Base-by-base conservation (phyloP, 352 stramenopile genomes). In the Globisporangium polare region DNA sequence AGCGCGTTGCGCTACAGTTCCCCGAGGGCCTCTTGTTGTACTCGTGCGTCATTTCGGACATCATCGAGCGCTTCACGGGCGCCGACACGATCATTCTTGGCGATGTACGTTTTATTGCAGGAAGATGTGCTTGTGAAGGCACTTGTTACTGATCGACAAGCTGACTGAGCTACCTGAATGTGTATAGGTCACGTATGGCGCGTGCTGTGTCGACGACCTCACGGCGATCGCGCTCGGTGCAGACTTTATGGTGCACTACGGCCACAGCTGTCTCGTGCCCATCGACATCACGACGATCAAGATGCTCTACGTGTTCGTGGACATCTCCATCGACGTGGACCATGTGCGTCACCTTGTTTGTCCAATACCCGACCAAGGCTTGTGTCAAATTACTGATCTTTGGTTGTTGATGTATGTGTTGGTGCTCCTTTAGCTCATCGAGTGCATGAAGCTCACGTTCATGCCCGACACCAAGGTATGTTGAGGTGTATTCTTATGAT, bases 161-260 rank as follows among this genome's bases (percentile, higher is more conserved):
- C 50, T 60, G 43, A 45, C n/a, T 47, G 18, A n/a, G 43, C 31
- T 27, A 15, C 8, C 43, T 52, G 8, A 31, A 42, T 27, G 35
- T 57, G 13, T 12, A 20, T 60, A 91, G 82, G 82, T 95, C 22
- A 99, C 97, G 2, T 99, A 99, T 57, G 98, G 98, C 27, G 97
- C 98, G n/a, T 99, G 98, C 69, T 99, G 98, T 66, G 95, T 99
- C 22, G 98, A 99, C 67, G 98, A 99, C 67, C 83, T 99, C 53
- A 98, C 91, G 18, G 97, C 97, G 10, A 85, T 97, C 31, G 92
- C 95, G 0, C 77, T 99, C 3, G 97, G 95, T 2, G 96, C 92
- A 17, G 92, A 99, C 71, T 94, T 99, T 24, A 90, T 99, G 73
- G 90, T 99, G n/a, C 98, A 99, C 72, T 99, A 99, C 68, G 98